These are phyloP conservation scores for Pythium vanterpoolii DNA, from an alignment of 352 stramenopile species.

Conservation along the genomic window DNA sequence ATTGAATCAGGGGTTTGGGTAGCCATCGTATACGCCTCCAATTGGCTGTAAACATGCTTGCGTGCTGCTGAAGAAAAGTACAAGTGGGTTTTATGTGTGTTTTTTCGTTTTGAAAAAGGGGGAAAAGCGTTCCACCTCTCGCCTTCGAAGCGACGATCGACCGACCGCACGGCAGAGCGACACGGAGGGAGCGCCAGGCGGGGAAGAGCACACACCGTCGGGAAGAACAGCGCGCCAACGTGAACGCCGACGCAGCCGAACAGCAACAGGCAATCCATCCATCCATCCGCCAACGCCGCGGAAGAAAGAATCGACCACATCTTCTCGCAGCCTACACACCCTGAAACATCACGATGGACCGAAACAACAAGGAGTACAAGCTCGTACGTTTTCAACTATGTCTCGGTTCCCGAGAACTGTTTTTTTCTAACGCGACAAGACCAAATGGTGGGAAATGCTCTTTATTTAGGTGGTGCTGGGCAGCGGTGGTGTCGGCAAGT, in stretches of 20 bases:
- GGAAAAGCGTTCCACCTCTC: conserved; percentile 1
- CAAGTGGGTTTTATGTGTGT: conserved; percentile 5
- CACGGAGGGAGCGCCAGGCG: conserved; percentile 7
- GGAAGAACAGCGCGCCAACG: conserved; percentile 11
- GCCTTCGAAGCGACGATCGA: conserved; percentile 12
- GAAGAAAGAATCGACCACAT: not conserved
- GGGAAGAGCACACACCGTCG: conserved; percentile 20
- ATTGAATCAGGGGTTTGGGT: conserved; percentile 17
- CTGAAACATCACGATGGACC: conserved; percentile 27
- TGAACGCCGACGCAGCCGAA: conserved; percentile 5
- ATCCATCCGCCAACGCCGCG: not conserved
- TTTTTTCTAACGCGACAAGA: not conserved
- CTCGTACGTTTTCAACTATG: conserved; percentile 38
- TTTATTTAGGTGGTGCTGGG: conserved; percentile 85
- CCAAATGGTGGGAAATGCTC: not conserved
- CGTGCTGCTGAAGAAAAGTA: conserved; percentile 20
- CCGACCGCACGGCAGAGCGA: conserved; percentile 16
- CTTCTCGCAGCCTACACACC: not conserved
- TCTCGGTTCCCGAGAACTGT: not conserved
- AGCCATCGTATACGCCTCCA: not conserved
- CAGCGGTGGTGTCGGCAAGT: conserved; percentile 90
- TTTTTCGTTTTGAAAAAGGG: conserved; percentile 13
- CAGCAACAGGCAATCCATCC: conserved; percentile 1
- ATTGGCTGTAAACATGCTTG: conserved; percentile 22
- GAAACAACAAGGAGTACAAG: conserved; percentile 83